Percentiles rank a stretch among this genome's conserved stretches.
phyloP scores from a whole-genome alignment of 1,139 yeast genomes.

The Sugiyamaella xylanicola region DNA sequence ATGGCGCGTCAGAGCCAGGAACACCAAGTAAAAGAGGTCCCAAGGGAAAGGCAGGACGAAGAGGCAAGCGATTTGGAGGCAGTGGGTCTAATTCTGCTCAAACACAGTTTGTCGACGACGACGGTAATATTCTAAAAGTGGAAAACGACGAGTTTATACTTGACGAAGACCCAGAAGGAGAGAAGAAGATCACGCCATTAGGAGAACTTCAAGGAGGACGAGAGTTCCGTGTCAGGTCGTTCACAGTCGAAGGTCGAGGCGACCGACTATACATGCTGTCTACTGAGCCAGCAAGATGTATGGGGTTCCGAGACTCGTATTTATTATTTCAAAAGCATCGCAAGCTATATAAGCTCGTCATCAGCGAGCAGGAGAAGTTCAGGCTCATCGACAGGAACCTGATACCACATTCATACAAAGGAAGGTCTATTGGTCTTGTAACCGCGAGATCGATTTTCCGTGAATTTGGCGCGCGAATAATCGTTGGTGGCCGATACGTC shows the following conservation, averaged over 20 bases:
- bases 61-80: conserved; percentile 29
- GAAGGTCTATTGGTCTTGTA: conserved; percentile 84
- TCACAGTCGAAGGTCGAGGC: conserved; percentile 75
- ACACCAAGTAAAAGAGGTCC: conserved; percentile 23
- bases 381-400: conserved; percentile 80
- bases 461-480: conserved; percentile 88
- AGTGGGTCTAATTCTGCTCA: conserved; percentile 25
- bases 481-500: conserved; percentile 78
- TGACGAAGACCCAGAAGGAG: conserved; percentile 82
- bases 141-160: conserved; percentile 79
- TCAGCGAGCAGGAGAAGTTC: conserved; percentile 77
- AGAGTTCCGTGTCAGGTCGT: conserved; percentile 76
- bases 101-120: conserved; percentile 44
- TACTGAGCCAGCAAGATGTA: conserved; percentile 93
- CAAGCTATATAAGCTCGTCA: conserved; percentile 68
- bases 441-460: conserved; percentile 87
- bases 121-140: conserved; percentile 54
- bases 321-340: conserved; percentile 84
- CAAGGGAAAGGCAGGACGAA: conserved; percentile 33
- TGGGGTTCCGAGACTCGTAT: conserved; percentile 93
- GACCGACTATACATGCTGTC: conserved; percentile 81
- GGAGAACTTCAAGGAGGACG: conserved; percentile 80
- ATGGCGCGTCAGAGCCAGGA: conserved; percentile 17
- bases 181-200: conserved; percentile 63
- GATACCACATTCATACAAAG: conserved; percentile 88